Evolutionary conservation across 2,329 filamentous ascomycete species (phyloP), one percentile per base, ranked within the genome.

Genomic region (Tolypocladium cylindrosporum): DNA sequence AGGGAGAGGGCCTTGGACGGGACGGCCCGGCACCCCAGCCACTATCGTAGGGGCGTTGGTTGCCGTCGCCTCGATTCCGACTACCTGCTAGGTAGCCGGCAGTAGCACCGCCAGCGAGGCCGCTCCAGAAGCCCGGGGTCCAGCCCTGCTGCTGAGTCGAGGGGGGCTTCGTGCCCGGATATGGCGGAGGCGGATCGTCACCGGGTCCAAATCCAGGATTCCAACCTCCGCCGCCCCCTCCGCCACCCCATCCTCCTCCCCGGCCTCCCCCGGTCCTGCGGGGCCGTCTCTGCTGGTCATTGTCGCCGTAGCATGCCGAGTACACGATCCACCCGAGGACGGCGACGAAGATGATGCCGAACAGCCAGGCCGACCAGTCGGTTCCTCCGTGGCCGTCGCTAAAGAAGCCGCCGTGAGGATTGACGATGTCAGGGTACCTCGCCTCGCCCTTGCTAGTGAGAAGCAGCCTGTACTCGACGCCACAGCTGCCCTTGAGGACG

Each of bases 401-500:
- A 31, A 73, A 72, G 61, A 71, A 73, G 2, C 65, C 73, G 34
- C 67, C 69, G 51, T 66, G 74, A 50, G 63, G 58, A n/a, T 70
- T 72, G 56, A 72, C 74, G 45, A 83, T 67, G 42, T 81, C 69
- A 1, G 88, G 89, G 69, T 88, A 92, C 64, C 79, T 83, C 64
- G 81, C 73, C 73, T 92, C 85, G 3, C 94, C 94, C 61, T 80
- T 77, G 13, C 87, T 84, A 1, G 92, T 97, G 56, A 97, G 76
- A 0, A 88, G 72, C 8, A 97, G 74, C 16, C 87, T 80, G 72
- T 97, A 97, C 74, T 96, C 90, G 31, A 96, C 92, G 16, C 89
- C 94, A 73, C 93, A 97, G 71, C 89, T 94, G 27, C 94, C 94
- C 67, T 89, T 91, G 57, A 97, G 75, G n/a, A 97, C 82, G 71